Percentiles rank a stretch among this genome's conserved stretches.
These are phyloP conservation scores for Naganishia sp. DNA, from an alignment of 1,284 basidiomycete genomes.

Conservation along the genomic window DNA sequence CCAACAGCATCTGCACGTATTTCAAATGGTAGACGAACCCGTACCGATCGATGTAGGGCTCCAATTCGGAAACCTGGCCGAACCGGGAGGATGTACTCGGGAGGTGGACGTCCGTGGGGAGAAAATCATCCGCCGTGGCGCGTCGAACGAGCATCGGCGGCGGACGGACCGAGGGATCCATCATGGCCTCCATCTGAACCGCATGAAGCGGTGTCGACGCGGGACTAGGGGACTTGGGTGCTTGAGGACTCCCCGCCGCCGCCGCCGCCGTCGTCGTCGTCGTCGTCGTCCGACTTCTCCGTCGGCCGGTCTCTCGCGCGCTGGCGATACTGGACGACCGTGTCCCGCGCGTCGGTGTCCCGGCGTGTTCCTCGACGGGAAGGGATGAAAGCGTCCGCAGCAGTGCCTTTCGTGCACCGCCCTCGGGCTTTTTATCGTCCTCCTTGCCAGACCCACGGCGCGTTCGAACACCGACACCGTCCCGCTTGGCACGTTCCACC, in stretches of 20 bases:
- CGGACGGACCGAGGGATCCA: conserved; percentile 78
- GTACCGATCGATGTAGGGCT: conserved; percentile 80
- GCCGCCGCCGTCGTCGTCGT: not conserved
- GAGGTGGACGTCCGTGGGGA: conserved; percentile 38
- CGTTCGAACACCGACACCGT: conserved; percentile 59
- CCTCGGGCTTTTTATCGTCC: conserved; percentile 21
- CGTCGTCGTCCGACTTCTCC: conserved; percentile 1
- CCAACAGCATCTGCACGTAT: conserved; percentile 73
- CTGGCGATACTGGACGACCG: not conserved
- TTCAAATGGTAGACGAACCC: conserved; percentile 90
- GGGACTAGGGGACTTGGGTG: conserved; percentile 22
- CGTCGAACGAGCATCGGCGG: conserved; percentile 61
- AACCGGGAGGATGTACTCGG: conserved; percentile 57
- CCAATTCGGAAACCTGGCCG: conserved; percentile 63
- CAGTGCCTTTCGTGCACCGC: conserved; percentile 6
- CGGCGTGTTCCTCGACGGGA: not conserved
- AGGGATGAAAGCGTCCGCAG: conserved; percentile 15
- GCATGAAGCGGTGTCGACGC: conserved; percentile 42
- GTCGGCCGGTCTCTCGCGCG: not conserved
- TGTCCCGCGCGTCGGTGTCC: not conserved
- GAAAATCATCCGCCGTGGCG: conserved; percentile 47
- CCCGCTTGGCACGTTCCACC: conserved; percentile 70
- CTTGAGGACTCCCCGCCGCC: too few relatives aligned
- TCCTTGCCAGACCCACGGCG: conserved; percentile 45
- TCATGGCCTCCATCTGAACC: conserved; percentile 87